Evolutionary conservation across 129 eudicot genomes (phyloP).

Genomic region (Chrysanthemum lavandulifolium): DNA sequence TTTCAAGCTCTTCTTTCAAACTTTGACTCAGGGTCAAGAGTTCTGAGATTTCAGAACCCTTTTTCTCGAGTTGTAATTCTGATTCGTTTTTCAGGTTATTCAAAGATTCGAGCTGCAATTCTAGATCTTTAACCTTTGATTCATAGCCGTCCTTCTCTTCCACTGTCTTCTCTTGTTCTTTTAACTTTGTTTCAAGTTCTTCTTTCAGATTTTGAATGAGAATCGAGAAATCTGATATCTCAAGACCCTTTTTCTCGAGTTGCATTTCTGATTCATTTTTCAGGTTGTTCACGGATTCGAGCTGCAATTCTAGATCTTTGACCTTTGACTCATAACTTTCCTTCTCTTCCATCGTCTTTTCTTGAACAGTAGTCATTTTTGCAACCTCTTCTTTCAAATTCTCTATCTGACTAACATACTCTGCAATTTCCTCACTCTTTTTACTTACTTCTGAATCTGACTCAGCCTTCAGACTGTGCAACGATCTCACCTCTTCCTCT

Average conservation of each 20-base stretch:
- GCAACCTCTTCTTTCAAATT: conserved; percentile 49
- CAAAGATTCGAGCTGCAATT: conserved; percentile 36
- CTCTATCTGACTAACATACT: conserved; percentile 41
- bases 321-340: conserved; percentile 40
- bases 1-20: conserved; percentile 57
- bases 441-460: conserved; percentile 39
- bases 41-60: conserved; percentile 47
- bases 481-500: conserved; percentile 40
- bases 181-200: conserved; percentile 49
- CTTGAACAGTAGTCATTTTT: conserved; percentile 36
- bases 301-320: conserved; percentile 46
- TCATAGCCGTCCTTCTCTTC: conserved; percentile 56
- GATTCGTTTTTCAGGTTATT: conserved; percentile 32
- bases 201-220: conserved; percentile 55
- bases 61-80: conserved; percentile 46
- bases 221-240: conserved; percentile 43
- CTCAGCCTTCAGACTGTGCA: conserved; percentile 32
- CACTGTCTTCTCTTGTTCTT: conserved; percentile 38
- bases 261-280: conserved; percentile 41
- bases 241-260: conserved; percentile 46
- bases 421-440: conserved; percentile 42
- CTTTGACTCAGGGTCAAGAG: conserved; percentile 38
- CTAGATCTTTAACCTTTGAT: conserved; percentile 41
- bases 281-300: conserved; percentile 32
- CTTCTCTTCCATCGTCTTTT: conserved; percentile 43